phyloP scores from a whole-genome alignment of 768 basidiomycete species.

The Naganishia randhawae region DNA sequence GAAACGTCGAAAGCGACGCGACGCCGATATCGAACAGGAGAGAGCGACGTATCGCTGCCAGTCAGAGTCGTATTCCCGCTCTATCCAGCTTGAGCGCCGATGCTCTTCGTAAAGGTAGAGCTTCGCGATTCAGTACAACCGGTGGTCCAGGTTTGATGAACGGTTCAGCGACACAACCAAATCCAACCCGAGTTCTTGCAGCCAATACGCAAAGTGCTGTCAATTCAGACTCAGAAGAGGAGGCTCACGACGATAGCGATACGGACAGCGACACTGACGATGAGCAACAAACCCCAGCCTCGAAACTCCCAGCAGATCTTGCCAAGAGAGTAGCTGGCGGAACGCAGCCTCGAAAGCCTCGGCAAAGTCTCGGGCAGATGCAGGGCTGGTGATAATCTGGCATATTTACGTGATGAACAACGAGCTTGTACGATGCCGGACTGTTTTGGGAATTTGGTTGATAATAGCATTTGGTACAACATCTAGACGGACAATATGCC shows the following conservation, averaged over 20 bases:
- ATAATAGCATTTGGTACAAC: conserved; percentile 16
- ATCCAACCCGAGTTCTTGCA: background rate
- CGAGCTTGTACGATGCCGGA: background rate
- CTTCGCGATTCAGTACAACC: conserved; percentile 12
- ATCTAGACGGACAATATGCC: background rate
- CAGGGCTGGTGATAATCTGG: background rate
- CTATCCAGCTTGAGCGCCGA: conserved; percentile 19
- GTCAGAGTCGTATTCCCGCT: conserved; percentile 16
- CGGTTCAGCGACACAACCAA: background rate
- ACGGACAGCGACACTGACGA: conserved; percentile 10
- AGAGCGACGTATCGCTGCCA: conserved; percentile 8
- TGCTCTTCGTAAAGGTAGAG: conserved; percentile 14
- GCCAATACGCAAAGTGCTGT: background rate
- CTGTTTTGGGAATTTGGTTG: background rate
- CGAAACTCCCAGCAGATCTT: conserved; percentile 1
- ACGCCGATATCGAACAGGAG: background rate
- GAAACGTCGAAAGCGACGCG: background rate
- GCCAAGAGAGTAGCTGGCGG: conserved; percentile 15
- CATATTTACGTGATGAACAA: background rate
- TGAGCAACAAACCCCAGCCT: background rate
- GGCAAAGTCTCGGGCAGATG: conserved; percentile 11
- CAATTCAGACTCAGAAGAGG: conserved; percentile 9
- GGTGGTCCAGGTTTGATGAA: background rate
- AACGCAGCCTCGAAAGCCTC: background rate
- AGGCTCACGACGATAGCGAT: background rate